phyloP scores from a whole-genome alignment of 805 yeast species.

The Spathaspora passalidarum region DNA sequence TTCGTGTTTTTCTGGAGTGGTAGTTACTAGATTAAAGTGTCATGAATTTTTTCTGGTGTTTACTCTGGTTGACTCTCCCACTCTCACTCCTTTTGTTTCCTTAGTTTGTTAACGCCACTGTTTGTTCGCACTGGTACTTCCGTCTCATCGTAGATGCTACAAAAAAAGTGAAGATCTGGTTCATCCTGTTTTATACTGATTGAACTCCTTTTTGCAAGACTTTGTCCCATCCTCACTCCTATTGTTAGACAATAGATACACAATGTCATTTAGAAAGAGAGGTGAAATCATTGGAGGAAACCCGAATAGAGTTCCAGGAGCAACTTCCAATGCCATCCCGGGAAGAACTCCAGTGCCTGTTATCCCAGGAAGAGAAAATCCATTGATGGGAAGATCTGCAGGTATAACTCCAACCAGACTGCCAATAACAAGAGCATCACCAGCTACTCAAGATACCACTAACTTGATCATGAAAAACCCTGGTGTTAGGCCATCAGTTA shows the following conservation, averaged over 20 bases:
- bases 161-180: not conserved
- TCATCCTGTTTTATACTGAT: not conserved
- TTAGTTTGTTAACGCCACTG: too few species aligned
- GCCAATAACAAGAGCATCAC: not conserved
- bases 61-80: not conserved
- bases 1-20: too few species aligned
- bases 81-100: not conserved
- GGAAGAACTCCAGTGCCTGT: not conserved
- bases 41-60: not conserved
- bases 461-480: slow-evolving; percentile 32
- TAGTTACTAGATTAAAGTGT: not conserved
- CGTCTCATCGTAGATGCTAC: not conserved
- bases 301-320: slow-evolving; percentile 3
- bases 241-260: not conserved
- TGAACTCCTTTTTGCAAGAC: not conserved
- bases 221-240: not conserved
- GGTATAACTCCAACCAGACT: slow-evolving; percentile 4
- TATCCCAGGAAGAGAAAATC: slow-evolving; percentile 1
- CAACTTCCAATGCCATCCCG: not conserved
- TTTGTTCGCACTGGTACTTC: too few species aligned
- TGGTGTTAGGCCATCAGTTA: slow-evolving; percentile 71
- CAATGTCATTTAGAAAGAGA: slow-evolving; percentile 44
- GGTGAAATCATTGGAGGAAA: slow-evolving; percentile 31
- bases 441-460: not conserved
- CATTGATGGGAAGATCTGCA: slow-evolving; percentile 9